A percentile compares a stretch with the other conserved stretches of the same genome.
Conservation (phyloP, 2,329 filamentous ascomycete genomes). For the Aspergillus proliferans region DNA sequence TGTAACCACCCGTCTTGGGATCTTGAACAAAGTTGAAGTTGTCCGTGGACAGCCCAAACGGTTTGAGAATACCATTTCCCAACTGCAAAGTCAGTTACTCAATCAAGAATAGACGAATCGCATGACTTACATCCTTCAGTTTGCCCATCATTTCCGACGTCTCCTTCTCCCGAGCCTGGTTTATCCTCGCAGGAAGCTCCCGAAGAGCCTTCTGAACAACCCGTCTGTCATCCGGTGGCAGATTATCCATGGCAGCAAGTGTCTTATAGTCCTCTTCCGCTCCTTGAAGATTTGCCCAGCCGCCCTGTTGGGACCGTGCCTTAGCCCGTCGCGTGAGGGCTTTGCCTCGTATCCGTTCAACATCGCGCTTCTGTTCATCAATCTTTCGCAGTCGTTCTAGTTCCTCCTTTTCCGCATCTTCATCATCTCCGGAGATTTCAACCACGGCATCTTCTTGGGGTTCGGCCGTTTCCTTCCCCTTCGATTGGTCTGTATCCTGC, state of each 20-base stretch:
- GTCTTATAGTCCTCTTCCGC: slow-evolving; percentile 74
- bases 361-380: slow-evolving; percentile 53
- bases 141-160: slow-evolving; percentile 98
- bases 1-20: slow-evolving; percentile 83
- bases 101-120: not conserved
- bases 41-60: slow-evolving; percentile 87
- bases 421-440: slow-evolving; percentile 43
- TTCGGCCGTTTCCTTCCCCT: slow-evolving; percentile 9
- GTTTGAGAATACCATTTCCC: slow-evolving; percentile 85
- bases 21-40: slow-evolving; percentile 95
- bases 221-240: slow-evolving; percentile 61
- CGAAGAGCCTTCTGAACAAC: slow-evolving; percentile 62
- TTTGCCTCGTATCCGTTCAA: slow-evolving; percentile 73
- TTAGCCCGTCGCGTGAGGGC: slow-evolving; percentile 72
- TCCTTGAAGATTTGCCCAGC: slow-evolving; percentile 73
- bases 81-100: slow-evolving; percentile 43
- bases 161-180: slow-evolving; percentile 76
- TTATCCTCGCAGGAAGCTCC: slow-evolving; percentile 61
- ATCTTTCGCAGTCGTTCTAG: slow-evolving; percentile 39
- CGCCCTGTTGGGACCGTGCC: slow-evolving; percentile 62
- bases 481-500: slow-evolving; percentile 6
- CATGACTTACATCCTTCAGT: slow-evolving; percentile 63
- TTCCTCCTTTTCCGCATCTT: slow-evolving; percentile 35
- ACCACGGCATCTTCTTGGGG: slow-evolving; percentile 33
- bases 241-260: slow-evolving; percentile 53